Evolutionary conservation across 148 eudicot species (phyloP), one percentile per base, ranked within the genome.

Genomic region (Rhododendron kiyosumense): DNA sequence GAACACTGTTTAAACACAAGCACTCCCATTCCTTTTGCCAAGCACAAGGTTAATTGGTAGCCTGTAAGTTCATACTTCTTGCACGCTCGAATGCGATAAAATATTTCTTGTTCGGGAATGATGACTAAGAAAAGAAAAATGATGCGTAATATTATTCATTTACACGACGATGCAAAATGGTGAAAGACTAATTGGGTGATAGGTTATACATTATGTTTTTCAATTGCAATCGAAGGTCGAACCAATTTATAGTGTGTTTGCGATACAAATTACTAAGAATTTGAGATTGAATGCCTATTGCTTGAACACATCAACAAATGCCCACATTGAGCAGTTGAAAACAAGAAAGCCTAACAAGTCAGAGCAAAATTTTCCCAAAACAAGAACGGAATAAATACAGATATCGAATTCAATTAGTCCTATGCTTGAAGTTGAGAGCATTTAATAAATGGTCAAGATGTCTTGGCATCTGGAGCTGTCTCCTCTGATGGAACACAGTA

Each of bases 291-390:
- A 59, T 59, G 26, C 24, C 67, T 32, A 22, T 59, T 26, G 32
- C 30, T 65, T 65, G 73, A 26, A 26, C 30, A 26, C 74, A 67
- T 63, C 71, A 63, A 24, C 43, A 32, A 30, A 2, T 36, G 45
- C 46, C 43, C 24, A 17, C 9, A 75, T 18, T 20, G 5, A 8
- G 81, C 81, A 81, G 12, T 81, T 7, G 52, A 51, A 81, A 82
- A 85, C 32, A n/a, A 46, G 43, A 83, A 82, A 18, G 69, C 49
- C 8, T 24, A 30, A 5, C 83, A 85, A 86, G 87, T 86, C 85
- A 85, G 89, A 54, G 61, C 83, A 82, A 85, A 81, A 78, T 30
- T 82, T 88, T 83, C 89, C 87, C 74, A 88, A 75, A 88, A n/a
- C n/a, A n/a, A n/a, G n/a, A n/a, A n/a, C n/a, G n/a, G n/a, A n/a